Evolutionary conservation across 169 alveolate genomes (phyloP).

Genomic region (Cyclospora cayetanensis): DNA sequence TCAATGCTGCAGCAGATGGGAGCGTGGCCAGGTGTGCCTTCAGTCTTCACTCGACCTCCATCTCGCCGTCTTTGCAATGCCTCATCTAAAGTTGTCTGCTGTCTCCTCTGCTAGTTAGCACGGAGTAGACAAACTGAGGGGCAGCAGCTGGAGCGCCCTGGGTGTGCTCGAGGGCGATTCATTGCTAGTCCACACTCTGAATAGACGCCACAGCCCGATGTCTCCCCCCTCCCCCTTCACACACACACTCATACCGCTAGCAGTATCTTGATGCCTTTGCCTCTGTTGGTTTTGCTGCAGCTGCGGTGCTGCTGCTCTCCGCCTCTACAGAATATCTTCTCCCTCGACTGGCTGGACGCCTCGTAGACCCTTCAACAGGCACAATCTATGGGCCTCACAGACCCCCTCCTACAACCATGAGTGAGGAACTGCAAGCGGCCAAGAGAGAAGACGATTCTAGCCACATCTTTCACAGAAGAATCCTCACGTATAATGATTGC

Average conservation of each 20-base stretch:
- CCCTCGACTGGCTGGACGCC: neutral
- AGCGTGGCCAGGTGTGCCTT: slow-evolving; percentile 22
- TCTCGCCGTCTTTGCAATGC: too few relatives aligned
- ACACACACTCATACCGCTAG: too few relatives aligned
- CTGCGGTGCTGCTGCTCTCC: neutral
- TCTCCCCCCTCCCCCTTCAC: too few relatives aligned
- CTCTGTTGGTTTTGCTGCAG: slow-evolving; percentile 43
- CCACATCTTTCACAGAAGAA: neutral
- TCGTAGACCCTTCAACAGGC: slow-evolving; percentile 12
- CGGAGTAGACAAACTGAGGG: too few relatives aligned
- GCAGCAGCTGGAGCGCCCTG: too few relatives aligned
- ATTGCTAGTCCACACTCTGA: too few relatives aligned
- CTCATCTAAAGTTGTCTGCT: too few relatives aligned
- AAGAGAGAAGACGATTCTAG: neutral
- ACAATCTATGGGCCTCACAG: slow-evolving; percentile 6
- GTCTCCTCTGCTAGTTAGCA: too few relatives aligned
- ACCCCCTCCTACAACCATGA: slow-evolving; percentile 16
- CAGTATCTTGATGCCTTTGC: too few relatives aligned
- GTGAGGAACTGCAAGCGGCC: neutral
- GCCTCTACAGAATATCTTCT: neutral
- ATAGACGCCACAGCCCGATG: too few relatives aligned
- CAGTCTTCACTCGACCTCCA: too few relatives aligned
- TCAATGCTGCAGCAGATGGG: slow-evolving; percentile 3
- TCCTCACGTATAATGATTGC: neutral
- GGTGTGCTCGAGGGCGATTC: too few relatives aligned